These are phyloP conservation scores for Heteromeles arbutifolia DNA, from an alignment of 306 rosid genomes.

Conservation along the genomic window DNA sequence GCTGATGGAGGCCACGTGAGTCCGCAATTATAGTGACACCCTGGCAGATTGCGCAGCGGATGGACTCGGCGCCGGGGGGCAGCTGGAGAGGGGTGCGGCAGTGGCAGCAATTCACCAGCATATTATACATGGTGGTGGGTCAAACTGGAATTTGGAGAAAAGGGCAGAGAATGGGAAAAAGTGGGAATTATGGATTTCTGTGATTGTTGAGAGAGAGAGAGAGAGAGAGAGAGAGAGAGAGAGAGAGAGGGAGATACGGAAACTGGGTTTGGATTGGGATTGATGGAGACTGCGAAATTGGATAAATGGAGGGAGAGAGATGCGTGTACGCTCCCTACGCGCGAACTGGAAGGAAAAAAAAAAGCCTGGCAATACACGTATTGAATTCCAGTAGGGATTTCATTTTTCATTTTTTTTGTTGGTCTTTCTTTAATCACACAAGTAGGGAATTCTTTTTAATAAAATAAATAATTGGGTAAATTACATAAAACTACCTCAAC, in stretches of 20 bases:
- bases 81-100: conserved; percentile 75
- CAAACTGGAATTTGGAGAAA: not conserved
- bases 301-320: not conserved
- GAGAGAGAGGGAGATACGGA: too few relatives aligned
- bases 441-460: too few relatives aligned
- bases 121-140: conserved; percentile 23
- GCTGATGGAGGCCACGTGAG: conserved; percentile 49
- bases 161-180: not conserved
- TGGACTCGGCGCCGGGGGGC: conserved; percentile 67
- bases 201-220: not conserved
- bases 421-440: too few relatives aligned
- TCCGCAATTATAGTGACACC: conserved; percentile 66
- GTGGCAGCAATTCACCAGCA: conserved; percentile 75
- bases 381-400: not conserved
- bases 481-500: too few relatives aligned
- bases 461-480: too few relatives aligned
- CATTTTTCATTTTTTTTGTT: too few relatives aligned
- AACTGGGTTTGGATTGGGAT: not conserved
- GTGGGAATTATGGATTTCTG: not conserved
- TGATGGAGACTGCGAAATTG: not conserved
- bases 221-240: not conserved
- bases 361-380: not conserved
- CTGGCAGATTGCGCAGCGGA: conserved; percentile 82
- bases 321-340: not conserved
- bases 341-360: not conserved